Conservation (phyloP, 306 rosid genomes). For the Trifolium dubium region DNA sequence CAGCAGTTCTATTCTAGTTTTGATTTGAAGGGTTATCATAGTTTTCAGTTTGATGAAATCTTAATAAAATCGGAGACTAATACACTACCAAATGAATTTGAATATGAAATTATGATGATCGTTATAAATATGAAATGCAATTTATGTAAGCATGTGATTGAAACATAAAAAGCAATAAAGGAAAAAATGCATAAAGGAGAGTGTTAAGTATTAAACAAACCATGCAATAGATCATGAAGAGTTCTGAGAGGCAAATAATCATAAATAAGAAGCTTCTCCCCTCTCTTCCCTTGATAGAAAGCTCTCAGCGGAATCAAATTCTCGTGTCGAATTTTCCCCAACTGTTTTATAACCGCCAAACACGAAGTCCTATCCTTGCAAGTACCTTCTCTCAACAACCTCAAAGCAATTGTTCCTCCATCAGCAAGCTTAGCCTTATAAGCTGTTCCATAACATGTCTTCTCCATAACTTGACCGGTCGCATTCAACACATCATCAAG, state of each 20-base stretch:
- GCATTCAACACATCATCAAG: slow-evolving; percentile 96
- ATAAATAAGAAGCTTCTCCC: slow-evolving; percentile 94
- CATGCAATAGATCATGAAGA: slow-evolving; percentile 86
- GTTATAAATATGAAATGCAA: slow-evolving; percentile 10
- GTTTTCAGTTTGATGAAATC: slow-evolving; percentile 19
- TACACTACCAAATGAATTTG: neutral
- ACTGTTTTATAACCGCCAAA: slow-evolving; percentile 73
- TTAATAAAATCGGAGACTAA: slow-evolving; percentile 6
- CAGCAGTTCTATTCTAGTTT: slow-evolving; percentile 5
- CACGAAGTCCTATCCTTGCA: slow-evolving; percentile 85
- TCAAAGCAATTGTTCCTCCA: slow-evolving; percentile 87
- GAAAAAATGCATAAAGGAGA: slow-evolving; percentile 18
- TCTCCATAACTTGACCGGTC: slow-evolving; percentile 96
- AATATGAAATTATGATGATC: neutral
- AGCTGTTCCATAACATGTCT: slow-evolving; percentile 91
- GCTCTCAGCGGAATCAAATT: slow-evolving; percentile 96
- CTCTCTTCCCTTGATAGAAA: slow-evolving; percentile 95
- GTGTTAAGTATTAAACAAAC: slow-evolving; percentile 49
- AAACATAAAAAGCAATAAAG: slow-evolving; percentile 9
- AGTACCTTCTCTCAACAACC: slow-evolving; percentile 90
- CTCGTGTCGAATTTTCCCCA: slow-evolving; percentile 91
- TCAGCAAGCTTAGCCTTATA: slow-evolving; percentile 97
- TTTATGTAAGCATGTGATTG: slow-evolving; percentile 2
- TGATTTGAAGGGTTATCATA: neutral
- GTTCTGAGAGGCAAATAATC: slow-evolving; percentile 75